These are phyloP conservation scores for Cardamine occulta DNA, from an alignment of 345 rosid genomes.

Conservation along the genomic window DNA sequence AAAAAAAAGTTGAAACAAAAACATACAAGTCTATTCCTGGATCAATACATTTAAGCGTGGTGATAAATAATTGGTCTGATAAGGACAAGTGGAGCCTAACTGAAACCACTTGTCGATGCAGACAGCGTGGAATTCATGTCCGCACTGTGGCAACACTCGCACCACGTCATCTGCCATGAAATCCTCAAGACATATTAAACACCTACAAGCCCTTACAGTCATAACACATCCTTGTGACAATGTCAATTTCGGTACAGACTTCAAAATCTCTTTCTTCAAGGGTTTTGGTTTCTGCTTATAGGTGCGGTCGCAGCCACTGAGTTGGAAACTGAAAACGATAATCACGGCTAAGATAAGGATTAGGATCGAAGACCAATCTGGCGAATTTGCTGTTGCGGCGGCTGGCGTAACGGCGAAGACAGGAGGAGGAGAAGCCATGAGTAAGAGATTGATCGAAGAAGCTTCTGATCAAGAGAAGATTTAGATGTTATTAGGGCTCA, in stretches of 20 bases:
- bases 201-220: background rate
- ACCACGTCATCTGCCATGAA: constrained; percentile 51
- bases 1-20: background rate
- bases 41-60: background rate
- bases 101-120: constrained; percentile 61
- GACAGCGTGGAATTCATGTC: constrained; percentile 56
- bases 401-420: background rate
- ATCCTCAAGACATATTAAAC: constrained; percentile 58
- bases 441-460: background rate
- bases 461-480: background rate
- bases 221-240: background rate
- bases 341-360: background rate
- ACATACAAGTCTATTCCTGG: background rate
- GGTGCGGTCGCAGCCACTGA: background rate
- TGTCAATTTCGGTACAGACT: background rate
- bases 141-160: constrained; percentile 55
- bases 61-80: background rate
- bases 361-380: background rate
- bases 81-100: constrained; percentile 53
- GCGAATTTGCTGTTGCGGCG: background rate
- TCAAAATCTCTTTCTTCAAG: constrained; percentile 12
- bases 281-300: constrained; percentile 1
- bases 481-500: background rate
- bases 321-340: background rate
- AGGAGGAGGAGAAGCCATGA: background rate